Evolutionary conservation across 106 monocot genomes (phyloP).

Genomic region (Acorus gramineus): DNA sequence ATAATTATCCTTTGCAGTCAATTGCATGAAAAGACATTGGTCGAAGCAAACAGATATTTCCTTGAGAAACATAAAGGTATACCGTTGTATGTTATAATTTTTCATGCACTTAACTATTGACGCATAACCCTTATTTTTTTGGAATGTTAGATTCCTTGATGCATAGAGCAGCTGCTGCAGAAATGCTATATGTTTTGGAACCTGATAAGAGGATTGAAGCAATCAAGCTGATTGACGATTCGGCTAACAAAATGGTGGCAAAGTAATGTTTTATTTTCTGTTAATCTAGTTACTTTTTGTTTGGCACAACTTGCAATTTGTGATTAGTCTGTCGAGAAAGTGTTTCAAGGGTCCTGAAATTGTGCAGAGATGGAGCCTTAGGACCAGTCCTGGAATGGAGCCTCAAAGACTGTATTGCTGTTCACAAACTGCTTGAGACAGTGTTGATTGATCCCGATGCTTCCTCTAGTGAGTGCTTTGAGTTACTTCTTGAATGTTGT

Average conservation of each 20-base stretch:
- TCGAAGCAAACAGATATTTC: too few species aligned
- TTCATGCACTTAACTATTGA: neutral
- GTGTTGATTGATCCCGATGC: conserved; percentile 51
- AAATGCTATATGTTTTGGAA: conserved; percentile 70
- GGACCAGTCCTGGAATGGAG: conserved; percentile 59
- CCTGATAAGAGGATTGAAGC: conserved; percentile 75
- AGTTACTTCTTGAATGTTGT: too few species aligned
- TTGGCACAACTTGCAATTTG: too few species aligned
- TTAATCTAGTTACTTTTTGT: too few species aligned
- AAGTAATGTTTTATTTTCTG: conserved; percentile 11
- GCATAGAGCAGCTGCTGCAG: conserved; percentile 87
- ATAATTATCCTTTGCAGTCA: conserved; percentile 36
- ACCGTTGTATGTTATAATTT: neutral
- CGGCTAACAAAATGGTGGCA: conserved; percentile 27
- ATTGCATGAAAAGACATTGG: too few species aligned
- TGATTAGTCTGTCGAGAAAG: too few species aligned
- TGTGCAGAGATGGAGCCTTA: conserved; percentile 34
- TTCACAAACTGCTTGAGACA: conserved; percentile 62
- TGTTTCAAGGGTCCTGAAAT: too few species aligned
- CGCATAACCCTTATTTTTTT: neutral
- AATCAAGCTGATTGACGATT: conserved; percentile 74
- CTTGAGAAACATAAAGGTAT: conserved; percentile 47
- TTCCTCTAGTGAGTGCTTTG: conserved; percentile 52
- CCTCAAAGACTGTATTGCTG: conserved; percentile 58
- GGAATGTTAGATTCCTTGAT: conserved; percentile 57